A percentile compares a stretch with the other conserved stretches of the same genome.
phyloP scores from a whole-genome alignment of 2,329 filamentous ascomycete genomes.

The Apiospora sp. region DNA sequence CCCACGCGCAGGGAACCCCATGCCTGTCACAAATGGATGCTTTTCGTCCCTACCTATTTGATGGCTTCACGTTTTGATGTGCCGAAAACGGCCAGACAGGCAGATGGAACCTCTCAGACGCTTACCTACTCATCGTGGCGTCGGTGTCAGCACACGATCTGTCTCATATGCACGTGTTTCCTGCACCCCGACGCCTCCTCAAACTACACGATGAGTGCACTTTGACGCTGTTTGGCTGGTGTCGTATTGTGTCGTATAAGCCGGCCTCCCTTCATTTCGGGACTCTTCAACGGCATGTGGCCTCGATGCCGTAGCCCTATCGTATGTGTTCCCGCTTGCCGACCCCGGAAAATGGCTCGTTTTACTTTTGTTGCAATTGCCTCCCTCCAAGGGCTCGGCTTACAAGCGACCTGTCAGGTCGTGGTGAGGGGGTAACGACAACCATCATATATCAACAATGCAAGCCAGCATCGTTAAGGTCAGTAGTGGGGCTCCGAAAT shows the following conservation, averaged over 20 bases:
- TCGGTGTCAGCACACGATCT: not conserved
- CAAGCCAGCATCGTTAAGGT: not conserved
- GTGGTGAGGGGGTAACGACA: not conserved
- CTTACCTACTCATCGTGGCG: not conserved
- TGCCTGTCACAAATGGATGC: not conserved
- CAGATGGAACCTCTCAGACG: not conserved
- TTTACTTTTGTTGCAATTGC: slow-evolving; percentile 13
- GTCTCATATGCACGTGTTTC: slow-evolving; percentile 5
- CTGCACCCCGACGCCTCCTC: not conserved
- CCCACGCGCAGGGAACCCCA: not conserved
- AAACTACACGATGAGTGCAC: not conserved
- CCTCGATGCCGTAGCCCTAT: not conserved
- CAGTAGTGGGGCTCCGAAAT: not conserved
- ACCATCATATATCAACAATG: slow-evolving; percentile 2
- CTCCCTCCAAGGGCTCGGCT: not conserved
- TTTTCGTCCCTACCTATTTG: not conserved
- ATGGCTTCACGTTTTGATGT: not conserved
- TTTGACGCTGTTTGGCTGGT: not conserved
- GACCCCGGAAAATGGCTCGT: not conserved
- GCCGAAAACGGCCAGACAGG: not conserved
- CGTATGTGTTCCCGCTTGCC: not conserved
- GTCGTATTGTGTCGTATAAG: not conserved
- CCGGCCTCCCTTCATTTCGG: not conserved
- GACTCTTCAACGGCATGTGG: not conserved
- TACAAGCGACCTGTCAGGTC: not conserved